A percentile compares a stretch with the other conserved stretches of the same genome.
Conservation (phyloP, 176 grass and related monocot species). For the Zizania latifolia region DNA sequence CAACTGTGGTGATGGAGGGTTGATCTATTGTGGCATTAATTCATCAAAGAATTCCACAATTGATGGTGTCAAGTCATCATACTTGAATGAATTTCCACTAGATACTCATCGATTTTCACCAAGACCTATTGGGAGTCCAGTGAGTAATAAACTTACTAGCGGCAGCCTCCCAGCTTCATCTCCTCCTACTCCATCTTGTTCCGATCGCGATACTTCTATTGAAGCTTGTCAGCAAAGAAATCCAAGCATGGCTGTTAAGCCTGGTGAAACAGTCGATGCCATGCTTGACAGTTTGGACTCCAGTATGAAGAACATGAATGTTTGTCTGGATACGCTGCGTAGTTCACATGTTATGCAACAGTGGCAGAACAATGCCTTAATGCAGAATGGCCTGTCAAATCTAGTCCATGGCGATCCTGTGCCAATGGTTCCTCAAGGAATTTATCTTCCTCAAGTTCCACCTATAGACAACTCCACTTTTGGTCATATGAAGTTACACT, state of each 20-base stretch:
- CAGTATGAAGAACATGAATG: constrained; percentile 42
- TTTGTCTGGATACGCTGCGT: constrained; percentile 18
- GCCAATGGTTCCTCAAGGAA: constrained; percentile 39
- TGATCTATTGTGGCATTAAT: constrained; percentile 24
- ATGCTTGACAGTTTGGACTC: constrained; percentile 38
- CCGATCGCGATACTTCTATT: constrained; percentile 13
- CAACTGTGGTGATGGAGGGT: constrained; percentile 28
- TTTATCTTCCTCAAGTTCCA: constrained; percentile 33
- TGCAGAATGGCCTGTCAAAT: constrained; percentile 19
- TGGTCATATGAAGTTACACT: constrained; percentile 49
- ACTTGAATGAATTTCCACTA: constrained; percentile 21
- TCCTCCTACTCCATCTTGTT: constrained; percentile 28
- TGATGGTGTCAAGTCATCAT: constrained; percentile 17
- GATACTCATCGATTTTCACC: constrained; percentile 15
- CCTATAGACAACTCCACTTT: constrained; percentile 29
- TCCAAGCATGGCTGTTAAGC: not conserved
- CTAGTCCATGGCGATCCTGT: constrained; percentile 15
- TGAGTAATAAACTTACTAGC: constrained; percentile 24
- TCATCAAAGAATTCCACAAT: constrained; percentile 33
- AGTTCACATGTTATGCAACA: constrained; percentile 23
- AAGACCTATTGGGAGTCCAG: constrained; percentile 14
- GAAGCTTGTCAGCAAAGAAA: constrained; percentile 33
- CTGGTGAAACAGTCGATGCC: constrained; percentile 5
- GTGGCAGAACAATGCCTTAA: constrained; percentile 27
- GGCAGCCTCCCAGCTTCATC: not conserved